Evolutionary conservation across 352 stramenopile genomes (phyloP), one percentile per base, ranked within the genome.

Genomic region (Phytophthora ramorum): DNA sequence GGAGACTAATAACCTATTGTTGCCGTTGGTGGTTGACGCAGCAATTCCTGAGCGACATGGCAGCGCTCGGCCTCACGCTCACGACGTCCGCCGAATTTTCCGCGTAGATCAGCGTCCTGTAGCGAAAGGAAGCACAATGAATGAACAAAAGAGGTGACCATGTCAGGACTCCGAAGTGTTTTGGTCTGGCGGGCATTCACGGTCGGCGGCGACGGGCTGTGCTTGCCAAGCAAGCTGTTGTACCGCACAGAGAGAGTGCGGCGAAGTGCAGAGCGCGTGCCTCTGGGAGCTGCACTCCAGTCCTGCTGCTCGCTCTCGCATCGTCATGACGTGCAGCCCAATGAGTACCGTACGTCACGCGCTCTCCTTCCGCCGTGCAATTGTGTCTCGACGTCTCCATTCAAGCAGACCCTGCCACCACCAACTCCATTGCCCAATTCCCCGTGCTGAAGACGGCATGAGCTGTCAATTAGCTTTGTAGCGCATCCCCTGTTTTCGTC

Each of bases 1-100:
- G 37, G 17, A 26, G 40, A 26, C 17, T 46, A 13, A 43, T 24
- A n/a, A n/a, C 40, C 6, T 46, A 19, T 41, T 41, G 32, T 6
- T 43, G 46, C 6, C 28, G 30, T 41, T 41, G 32, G 9, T 43
- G 46, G 3, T 43, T 58, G 51, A 24, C 17, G n/a, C 30, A 81
- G 75, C 22, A 78, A 72, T 89, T 89, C 53, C 56, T 89, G 16
- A 69, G 66, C 37, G 72, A 86, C 60, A 89, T 89, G 79, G 60
- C 46, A 8, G 73, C 73, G 16, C 76, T 81, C 50, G 79, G 79
- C 1, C 34, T 89, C 26, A 83, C 73, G 13, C 61, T 89, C 17
- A 82, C 70, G 44, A 81, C 75, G 4, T 81, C 77, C 8, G 58
- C 46, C 12, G 73, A 79, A 19, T 84, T 88, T 58, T 24, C 59